phyloP scores from a whole-genome alignment of 2,329 filamentous ascomycete species.

The Ophiostoma novo-ulmi region DNA sequence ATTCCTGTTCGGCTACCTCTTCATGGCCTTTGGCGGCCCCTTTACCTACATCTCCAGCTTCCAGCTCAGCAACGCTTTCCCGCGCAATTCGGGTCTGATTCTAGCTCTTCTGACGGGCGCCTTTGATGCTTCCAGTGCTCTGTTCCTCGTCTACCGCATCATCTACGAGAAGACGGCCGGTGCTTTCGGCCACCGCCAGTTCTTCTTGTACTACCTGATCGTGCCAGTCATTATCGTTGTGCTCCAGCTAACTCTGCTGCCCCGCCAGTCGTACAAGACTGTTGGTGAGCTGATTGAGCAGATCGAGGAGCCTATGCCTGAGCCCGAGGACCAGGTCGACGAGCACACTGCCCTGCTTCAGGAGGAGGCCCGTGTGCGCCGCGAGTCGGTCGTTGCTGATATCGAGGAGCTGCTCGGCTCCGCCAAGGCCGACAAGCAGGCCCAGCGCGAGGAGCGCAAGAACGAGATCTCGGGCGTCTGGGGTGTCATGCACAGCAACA shows the following conservation, averaged over 20 bases:
- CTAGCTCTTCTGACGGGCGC: conserved; percentile 74
- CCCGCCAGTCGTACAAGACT: conserved; percentile 73
- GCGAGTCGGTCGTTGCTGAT: conserved; percentile 60
- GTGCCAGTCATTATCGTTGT: conserved; percentile 64
- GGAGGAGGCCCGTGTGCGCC: conserved; percentile 54
- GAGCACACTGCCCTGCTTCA: conserved; percentile 52
- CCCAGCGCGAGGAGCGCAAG: conserved; percentile 62
- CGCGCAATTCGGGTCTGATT: conserved; percentile 69
- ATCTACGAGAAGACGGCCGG: conserved; percentile 52
- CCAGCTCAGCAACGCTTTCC: conserved; percentile 80
- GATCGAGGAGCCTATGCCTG: conserved; percentile 50
- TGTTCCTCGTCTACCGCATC: conserved; percentile 70
- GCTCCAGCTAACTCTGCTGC: conserved; percentile 67
- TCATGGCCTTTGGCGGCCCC: conserved; percentile 71
- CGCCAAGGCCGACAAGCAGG: conserved; percentile 55
- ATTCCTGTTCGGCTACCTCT: conserved; percentile 67
- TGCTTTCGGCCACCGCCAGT: conserved; percentile 57
- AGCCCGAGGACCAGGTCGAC: conserved; percentile 49
- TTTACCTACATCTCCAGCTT: conserved; percentile 80
- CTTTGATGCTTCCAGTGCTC: conserved; percentile 74
- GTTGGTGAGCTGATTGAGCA: conserved; percentile 75
- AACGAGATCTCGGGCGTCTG: conserved; percentile 72
- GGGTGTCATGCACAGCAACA: conserved; percentile 73
- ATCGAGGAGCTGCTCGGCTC: conserved; percentile 70
- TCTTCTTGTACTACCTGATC: conserved; percentile 67